phyloP scores from a whole-genome alignment of 306 rosid genomes.

The Vigna mungo region DNA sequence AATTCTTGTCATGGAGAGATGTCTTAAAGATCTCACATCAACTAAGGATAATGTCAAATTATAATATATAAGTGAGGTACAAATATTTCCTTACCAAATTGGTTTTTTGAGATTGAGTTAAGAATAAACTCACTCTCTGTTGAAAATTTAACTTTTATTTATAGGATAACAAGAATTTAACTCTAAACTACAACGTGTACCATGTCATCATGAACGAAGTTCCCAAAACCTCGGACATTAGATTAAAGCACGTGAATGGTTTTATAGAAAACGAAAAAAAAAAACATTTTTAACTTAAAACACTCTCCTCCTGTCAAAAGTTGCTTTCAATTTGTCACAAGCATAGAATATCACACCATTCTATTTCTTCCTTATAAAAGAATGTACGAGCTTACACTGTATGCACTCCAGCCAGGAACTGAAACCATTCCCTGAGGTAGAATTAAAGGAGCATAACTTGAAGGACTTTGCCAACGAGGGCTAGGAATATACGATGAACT shows the following conservation, averaged over 20 bases:
- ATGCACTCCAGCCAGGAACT: slow-evolving; percentile 91
- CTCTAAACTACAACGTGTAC: background rate
- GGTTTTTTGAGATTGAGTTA: too few relatives aligned
- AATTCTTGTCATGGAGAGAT: too few relatives aligned
- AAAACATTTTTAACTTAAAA: slow-evolving; percentile 14
- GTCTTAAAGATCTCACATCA: too few relatives aligned
- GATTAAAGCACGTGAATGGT: slow-evolving; percentile 16
- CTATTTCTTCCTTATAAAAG: slow-evolving; percentile 33
- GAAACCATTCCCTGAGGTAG: slow-evolving; percentile 96
- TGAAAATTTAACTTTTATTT: background rate
- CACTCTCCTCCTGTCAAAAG: background rate
- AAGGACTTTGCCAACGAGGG: slow-evolving; percentile 98
- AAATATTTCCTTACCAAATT: too few relatives aligned
- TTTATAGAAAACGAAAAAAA: slow-evolving; percentile 22
- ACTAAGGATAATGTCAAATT: too few relatives aligned
- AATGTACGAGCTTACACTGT: slow-evolving; percentile 68
- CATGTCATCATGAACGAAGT: background rate
- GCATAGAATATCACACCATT: slow-evolving; percentile 29
- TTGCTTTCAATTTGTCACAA: slow-evolving; percentile 28
- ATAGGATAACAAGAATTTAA: background rate
- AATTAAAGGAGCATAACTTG: slow-evolving; percentile 85
- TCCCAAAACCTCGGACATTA: background rate
- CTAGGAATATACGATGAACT: slow-evolving; percentile 88
- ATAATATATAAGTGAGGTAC: too few relatives aligned
- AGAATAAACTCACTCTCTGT: background rate